Base-by-base conservation (phyloP, 345 rosid species). In the Turritis glabra region DNA sequence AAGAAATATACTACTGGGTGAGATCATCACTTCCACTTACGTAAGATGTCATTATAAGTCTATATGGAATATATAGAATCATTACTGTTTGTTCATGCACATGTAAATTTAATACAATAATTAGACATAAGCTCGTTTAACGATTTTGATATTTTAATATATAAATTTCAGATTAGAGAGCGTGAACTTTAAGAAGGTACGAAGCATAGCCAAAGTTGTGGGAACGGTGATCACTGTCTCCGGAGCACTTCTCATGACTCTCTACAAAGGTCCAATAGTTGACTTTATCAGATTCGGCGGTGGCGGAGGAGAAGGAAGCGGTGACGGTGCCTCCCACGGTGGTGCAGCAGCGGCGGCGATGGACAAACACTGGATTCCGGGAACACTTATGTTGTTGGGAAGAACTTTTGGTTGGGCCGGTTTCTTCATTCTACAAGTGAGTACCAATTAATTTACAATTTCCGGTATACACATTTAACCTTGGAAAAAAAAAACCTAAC, bases 161-260 rank as follows among this genome's bases (percentile, higher is more conserved):
- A 10, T 26, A 54, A 13, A n/a, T n/a, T 26, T 81, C 77, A 94
- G 98, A 80, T 63, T 94, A 63, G 98, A 94, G 68, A 86, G 19
- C 2, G 89, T 94, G 7, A 86, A 90, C 52, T 48, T 84, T 26
- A 90, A 81, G 86, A 90, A 81, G 79, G 41, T 83, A 27, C 83
- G 70, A 22, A 89, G 97, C 77, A 55, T 86, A 57, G 96, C 97
- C 2, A 94, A 94, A 81, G 80, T 91, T 12, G 40, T 90, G 5
- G 98, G 98, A 62, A 94, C 98, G 5, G 81, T 54, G 5, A 80
- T 94, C 50, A 90, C 93, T 9, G 91, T 91, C 11, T 73, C 78
- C 3, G 98, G 98, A 71, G 97, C 98, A 27, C 80, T 90, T 85
- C 88, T 90, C 40, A 94, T 94, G 98, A 94, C 97, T 29, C 63